A percentile compares a stretch with the other conserved stretches of the same genome.
phyloP scores from a whole-genome alignment of 306 rosid species.

The Rosa rugosa region DNA sequence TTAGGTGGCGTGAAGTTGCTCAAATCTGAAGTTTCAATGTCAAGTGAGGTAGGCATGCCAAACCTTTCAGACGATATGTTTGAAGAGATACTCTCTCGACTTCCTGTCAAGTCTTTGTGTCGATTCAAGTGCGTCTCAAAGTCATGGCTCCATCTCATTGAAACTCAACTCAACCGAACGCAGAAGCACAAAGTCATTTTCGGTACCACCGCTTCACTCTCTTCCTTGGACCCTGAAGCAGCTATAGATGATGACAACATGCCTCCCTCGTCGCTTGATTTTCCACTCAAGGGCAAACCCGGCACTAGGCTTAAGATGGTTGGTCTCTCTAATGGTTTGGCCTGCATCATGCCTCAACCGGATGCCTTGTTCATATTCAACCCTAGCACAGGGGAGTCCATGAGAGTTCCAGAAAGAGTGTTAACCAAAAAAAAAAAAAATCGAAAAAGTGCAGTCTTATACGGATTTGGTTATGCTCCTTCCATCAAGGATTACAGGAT shows the following conservation, averaged over 20 bases:
- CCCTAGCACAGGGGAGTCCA: conserved; percentile 7
- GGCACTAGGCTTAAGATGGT: background rate
- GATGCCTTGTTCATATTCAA: conserved; percentile 8
- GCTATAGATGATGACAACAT: background rate
- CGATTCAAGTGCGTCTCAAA: background rate
- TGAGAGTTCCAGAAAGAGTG: background rate
- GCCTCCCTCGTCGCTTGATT: background rate
- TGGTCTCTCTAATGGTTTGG: conserved; percentile 16
- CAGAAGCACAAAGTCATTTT: background rate
- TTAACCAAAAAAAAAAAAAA: no score
- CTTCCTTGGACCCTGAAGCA: conserved; percentile 9
- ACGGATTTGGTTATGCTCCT: conserved; percentile 14
- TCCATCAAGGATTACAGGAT: conserved; percentile 6
- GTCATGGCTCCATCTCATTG: background rate
- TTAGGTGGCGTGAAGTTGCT: no score
- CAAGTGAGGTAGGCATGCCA: conserved; percentile 3
- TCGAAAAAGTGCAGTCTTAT: no score
- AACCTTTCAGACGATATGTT: conserved; percentile 8
- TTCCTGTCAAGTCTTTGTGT: conserved; percentile 13
- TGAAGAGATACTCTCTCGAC: conserved; percentile 10
- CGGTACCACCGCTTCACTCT: background rate
- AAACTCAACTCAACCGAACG: background rate
- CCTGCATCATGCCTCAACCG: conserved; percentile 16
- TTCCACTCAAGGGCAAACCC: conserved; percentile 12
- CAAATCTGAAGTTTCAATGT: background rate